Conservation (phyloP, 164 flowering plant species). For the Brasenia schreberi region DNA sequence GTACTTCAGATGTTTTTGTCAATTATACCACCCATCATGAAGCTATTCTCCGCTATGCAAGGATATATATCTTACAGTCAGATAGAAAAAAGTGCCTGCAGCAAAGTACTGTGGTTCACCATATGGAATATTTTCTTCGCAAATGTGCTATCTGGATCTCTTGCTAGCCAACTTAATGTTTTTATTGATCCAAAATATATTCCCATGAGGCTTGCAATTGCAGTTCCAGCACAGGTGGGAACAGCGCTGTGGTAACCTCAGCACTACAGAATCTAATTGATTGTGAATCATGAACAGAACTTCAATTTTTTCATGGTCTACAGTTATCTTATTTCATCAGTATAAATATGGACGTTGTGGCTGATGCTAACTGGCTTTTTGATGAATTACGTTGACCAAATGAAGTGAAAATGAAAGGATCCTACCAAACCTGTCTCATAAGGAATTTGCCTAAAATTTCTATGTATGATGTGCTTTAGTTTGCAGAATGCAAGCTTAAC, state of each 20-base stretch:
- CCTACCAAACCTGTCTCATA: no score
- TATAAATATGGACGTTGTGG: no score
- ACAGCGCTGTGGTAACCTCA: background rate
- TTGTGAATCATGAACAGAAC: no score
- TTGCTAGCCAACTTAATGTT: constrained; percentile 22
- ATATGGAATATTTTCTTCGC: constrained; percentile 94
- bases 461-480: no score
- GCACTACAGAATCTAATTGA: no score
- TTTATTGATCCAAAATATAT: constrained; percentile 66
- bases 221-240: constrained; percentile 81
- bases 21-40: constrained; percentile 74
- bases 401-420: no score
- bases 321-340: no score
- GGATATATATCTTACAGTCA: constrained; percentile 62
- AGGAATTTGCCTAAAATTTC: no score
- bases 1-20: constrained; percentile 66
- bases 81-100: constrained; percentile 78
- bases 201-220: constrained; percentile 53
- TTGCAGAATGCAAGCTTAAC: no score
- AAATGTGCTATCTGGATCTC: constrained; percentile 76
- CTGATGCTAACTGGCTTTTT: no score
- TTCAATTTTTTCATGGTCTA: no score
- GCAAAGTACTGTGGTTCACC: constrained; percentile 65
- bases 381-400: no score
- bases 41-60: constrained; percentile 61